Evolutionary conservation across 306 rosid species (phyloP), one percentile per base, ranked within the genome.

Genomic region (Sechiopsis laciniata): DNA sequence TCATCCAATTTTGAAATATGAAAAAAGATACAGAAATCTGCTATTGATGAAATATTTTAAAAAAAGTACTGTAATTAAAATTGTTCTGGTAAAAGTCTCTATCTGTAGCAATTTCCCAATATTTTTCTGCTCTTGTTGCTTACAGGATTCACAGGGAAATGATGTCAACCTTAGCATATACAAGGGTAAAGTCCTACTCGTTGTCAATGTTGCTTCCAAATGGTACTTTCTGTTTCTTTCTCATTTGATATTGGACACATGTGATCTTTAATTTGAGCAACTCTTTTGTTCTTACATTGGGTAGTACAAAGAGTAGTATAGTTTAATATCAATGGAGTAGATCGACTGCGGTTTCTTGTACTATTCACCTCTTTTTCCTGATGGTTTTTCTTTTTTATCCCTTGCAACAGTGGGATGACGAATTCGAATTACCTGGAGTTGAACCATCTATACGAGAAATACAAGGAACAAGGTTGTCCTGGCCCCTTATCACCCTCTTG

Each of bases 151-250:
- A 17, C 82, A 83, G 76, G 97, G 92, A n/a, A 76, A 80, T 58
- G 89, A 84, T 77, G 80, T 84, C 10, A 85, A 87, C 75, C 90
- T 90, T 75, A 26, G 84, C 58, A 76, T 74, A 53, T 92, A 85
- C 81, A 85, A 78, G 60, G 97, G 96, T 19, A 90, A 90, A 78
- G 91, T 92, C 61, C 74, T 92, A 0, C 84, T 90, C 50, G 80
- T 92, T 64, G 80, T 88, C 77, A 92, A 92, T 76, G 97, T 92
- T 92, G 97, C 97, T 78, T 92, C 96, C 81, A 84, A 90, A 84
- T 92, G 97, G 97, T 90, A 80, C 17, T 12, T 57, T 32, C 64
- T 14, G n/a, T 70, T 16, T 69, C 73, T 69, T 22, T 48, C 55
- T 2, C 73, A 13, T 7, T 48, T 20, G 2, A 48, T 68, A 50